Evolutionary conservation across 164 flowering plant genomes (phyloP), one percentile per base, ranked within the genome.

Genomic region (Stephania yunnanensis): DNA sequence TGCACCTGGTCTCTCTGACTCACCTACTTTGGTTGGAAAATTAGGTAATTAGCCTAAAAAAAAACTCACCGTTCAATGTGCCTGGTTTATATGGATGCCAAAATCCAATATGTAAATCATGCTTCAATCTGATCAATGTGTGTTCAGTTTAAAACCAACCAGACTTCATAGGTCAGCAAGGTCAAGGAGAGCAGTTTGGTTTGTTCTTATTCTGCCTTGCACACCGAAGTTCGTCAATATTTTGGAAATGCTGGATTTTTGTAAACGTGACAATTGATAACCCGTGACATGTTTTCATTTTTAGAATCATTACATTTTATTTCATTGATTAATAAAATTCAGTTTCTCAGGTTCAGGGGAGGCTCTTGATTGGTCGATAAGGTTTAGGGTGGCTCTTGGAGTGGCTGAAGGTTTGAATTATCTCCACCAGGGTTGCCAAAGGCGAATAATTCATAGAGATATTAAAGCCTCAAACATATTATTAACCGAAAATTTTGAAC

Each of bases 391-490:
- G 55, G 97, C 92, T 13, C 5, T 86, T 2, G 99, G 97, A 1
- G 80, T 91, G 46, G 99, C 98, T 11, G 86, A 89, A 77, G 99
- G 99, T 12, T 70, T 96, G 80, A 64, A 79, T 7, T 96, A 96
- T 83, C 97, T 96, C 5, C 99, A 96, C 79, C 84, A 76, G 17
- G 87, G 86, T 5, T 91, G 99, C 79, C 93, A 78, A 1, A 86
- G 96, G 82, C 91, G 99, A 46, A 90, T 96, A 20, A 94, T 96
- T 80, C 99, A 96, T 73, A 82, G 99, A 80, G 99, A 96, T 81
- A 96, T 96, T 80, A 94, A 92, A 73, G 97, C 99, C 71, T 94
- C 99, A 13, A 94, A 96, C 79, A 90, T 96, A 65, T 81, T 96
- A 71, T 87, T 96, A 13, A 79, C 86, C 2, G 77, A 88, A 75